Conservation (phyloP, 1,284 basidiomycete species). For the Violaceomyces palustris region DNA sequence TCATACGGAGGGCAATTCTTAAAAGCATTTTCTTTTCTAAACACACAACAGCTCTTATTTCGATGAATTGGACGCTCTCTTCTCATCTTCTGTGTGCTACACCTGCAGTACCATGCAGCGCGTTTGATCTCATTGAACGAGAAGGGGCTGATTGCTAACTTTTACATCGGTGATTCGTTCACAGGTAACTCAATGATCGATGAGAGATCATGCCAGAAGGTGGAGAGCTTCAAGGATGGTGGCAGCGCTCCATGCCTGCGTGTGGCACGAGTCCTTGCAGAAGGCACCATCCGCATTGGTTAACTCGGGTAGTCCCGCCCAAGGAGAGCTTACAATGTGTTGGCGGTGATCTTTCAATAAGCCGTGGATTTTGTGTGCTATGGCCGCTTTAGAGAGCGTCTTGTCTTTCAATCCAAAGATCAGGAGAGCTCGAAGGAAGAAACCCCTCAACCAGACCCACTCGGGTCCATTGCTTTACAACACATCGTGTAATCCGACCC, state of each 20-base stretch:
- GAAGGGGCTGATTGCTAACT: too few species aligned
- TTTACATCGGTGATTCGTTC: too few species aligned
- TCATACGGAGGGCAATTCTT: too few species aligned
- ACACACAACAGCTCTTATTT: too few species aligned
- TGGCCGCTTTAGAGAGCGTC: constrained; percentile 15
- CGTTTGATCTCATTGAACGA: too few species aligned
- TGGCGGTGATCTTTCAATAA: constrained; percentile 33
- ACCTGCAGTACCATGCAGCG: too few species aligned
- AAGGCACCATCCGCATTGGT: constrained; percentile 37
- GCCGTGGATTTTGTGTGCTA: constrained; percentile 30
- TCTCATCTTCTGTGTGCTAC: too few species aligned
- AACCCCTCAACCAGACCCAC: constrained; percentile 91
- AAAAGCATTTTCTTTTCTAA: too few species aligned
- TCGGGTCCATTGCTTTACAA: constrained; percentile 65
- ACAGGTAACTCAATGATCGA: too few species aligned
- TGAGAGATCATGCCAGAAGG: too few species aligned
- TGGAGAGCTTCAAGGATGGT: constrained; percentile 40
- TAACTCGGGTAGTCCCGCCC: constrained; percentile 47
- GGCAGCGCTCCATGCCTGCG: constrained; percentile 46
- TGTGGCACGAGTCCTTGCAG: constrained; percentile 43
- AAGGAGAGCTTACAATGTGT: constrained; percentile 30
- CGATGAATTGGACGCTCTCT: too few species aligned
- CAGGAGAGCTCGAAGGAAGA: constrained; percentile 81
- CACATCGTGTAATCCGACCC: too few species aligned
- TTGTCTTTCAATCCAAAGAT: constrained; percentile 54